Evolutionary conservation across 169 alveolate genomes (phyloP).

Genomic region (Plasmodium gaboni): DNA sequence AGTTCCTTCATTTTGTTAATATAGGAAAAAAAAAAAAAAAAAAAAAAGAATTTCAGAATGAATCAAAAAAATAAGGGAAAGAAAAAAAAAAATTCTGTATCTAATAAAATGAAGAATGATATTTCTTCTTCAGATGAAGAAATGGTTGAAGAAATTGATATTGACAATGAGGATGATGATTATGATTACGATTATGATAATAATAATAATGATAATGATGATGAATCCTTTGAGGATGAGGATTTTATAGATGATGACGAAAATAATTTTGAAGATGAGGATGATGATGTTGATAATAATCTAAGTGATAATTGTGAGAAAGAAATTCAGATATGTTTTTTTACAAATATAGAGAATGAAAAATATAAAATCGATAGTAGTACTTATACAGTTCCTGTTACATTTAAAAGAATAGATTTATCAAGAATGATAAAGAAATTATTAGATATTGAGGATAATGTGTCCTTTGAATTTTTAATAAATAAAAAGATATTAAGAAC

Average conservation of each 20-base stretch:
- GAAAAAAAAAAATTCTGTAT: constrained; percentile 6
- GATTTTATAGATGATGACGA: background rate
- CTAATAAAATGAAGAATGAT: constrained; percentile 12
- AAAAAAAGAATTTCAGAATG: background rate
- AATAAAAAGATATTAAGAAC: constrained; percentile 68
- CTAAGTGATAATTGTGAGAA: constrained; percentile 1
- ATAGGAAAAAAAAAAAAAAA: background rate
- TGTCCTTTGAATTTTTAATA: constrained; percentile 70
- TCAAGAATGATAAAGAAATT: constrained; percentile 68
- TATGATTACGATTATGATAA: background rate
- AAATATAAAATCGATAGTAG: constrained; percentile 57
- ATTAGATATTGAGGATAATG: constrained; percentile 44
- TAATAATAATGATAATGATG: background rate
- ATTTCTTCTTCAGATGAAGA: constrained; percentile 28
- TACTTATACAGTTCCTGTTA: constrained; percentile 56
- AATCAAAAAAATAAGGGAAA: constrained; percentile 8
- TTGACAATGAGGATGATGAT: background rate
- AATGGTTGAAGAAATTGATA: background rate
- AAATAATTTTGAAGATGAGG: constrained; percentile 4
- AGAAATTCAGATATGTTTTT: constrained; percentile 56
- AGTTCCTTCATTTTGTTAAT: background rate
- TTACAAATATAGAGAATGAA: constrained; percentile 29
- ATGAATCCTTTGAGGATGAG: background rate
- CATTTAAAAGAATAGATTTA: constrained; percentile 65
- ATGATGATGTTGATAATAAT: background rate